These are phyloP conservation scores for Waltiozyma sp. DNA, from an alignment of 1,139 yeast species.

Conservation along the genomic window DNA sequence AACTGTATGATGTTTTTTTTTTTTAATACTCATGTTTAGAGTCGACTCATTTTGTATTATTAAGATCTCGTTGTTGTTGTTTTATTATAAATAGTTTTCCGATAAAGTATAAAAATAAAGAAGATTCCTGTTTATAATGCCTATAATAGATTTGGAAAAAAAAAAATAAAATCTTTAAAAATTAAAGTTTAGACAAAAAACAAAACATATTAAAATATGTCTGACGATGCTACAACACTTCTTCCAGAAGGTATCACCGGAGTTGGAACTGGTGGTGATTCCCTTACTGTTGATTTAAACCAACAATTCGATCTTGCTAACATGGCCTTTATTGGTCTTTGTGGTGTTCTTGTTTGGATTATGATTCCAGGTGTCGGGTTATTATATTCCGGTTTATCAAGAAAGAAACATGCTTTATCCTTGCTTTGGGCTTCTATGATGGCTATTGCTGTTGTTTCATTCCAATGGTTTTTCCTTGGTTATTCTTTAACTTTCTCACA, in stretches of 20 bases:
- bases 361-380: slow-evolving; percentile 94
- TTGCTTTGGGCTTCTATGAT: slow-evolving; percentile 89
- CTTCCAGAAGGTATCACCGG: slow-evolving; percentile 32
- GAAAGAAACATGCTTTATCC: slow-evolving; percentile 88
- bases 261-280: slow-evolving; percentile 70
- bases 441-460: slow-evolving; percentile 69
- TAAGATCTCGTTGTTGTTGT: too few species aligned
- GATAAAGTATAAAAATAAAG: background rate
- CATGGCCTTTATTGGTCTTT: slow-evolving; percentile 80
- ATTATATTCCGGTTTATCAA: slow-evolving; percentile 78
- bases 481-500: slow-evolving; percentile 80
- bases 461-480: slow-evolving; percentile 99
- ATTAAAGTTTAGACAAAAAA: too few species aligned
- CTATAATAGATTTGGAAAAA: too few species aligned
- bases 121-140: background rate
- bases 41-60: too few species aligned
- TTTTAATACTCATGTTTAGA: too few species aligned
- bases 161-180: too few species aligned
- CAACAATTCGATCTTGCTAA: slow-evolving; percentile 63
- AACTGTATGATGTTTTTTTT: too few species aligned
- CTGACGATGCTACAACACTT: slow-evolving; percentile 22
- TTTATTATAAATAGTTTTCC: too few species aligned
- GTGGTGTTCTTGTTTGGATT: slow-evolving; percentile 75
- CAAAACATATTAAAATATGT: slow-evolving; percentile 16
- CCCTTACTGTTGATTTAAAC: slow-evolving; percentile 62